Percentiles rank a stretch among this genome's conserved stretches.
Conservation (phyloP, 2,329 filamentous ascomycete species). For the Magnaporthiopsis rhizophila region DNA sequence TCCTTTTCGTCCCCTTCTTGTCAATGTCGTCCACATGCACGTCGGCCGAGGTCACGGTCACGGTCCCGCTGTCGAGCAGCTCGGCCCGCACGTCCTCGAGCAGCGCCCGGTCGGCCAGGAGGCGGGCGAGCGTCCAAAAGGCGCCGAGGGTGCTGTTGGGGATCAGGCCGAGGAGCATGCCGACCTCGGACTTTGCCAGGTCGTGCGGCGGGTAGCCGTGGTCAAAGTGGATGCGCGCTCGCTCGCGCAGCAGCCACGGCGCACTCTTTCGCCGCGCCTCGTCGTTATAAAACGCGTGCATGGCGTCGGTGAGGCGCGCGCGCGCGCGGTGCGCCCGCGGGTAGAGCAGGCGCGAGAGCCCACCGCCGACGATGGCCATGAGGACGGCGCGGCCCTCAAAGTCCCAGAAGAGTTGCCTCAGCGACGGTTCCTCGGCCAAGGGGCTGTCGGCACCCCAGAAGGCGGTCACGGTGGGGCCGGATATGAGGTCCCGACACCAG, state of each 20-base stretch:
- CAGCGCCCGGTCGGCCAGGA: slow-evolving; percentile 2
- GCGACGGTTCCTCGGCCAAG: too few species aligned
- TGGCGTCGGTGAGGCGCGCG: not conserved
- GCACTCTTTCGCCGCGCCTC: not conserved
- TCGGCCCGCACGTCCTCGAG: slow-evolving; percentile 3
- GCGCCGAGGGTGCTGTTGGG: slow-evolving; percentile 5
- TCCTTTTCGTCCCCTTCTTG: not conserved
- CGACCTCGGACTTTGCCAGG: slow-evolving; percentile 3
- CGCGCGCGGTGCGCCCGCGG: slow-evolving; percentile 1
- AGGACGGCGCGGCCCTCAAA: too few species aligned
- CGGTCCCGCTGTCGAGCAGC: not conserved
- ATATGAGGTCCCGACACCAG: too few species aligned
- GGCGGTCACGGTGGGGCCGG: too few species aligned
- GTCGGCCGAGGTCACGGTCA: not conserved
- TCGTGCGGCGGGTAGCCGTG: slow-evolving; percentile 2
- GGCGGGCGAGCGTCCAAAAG: slow-evolving; percentile 5
- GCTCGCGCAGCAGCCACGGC: not conserved
- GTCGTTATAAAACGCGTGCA: slow-evolving; percentile 1
- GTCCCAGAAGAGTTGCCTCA: too few species aligned
- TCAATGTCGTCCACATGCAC: too few species aligned
- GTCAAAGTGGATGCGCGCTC: not conserved
- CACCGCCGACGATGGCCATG: too few species aligned
- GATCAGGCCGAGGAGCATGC: slow-evolving; percentile 1
- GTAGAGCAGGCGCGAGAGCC: too few species aligned
- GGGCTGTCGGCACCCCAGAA: too few species aligned